phyloP scores from a whole-genome alignment of 306 rosid genomes.

The Corylus americana region DNA sequence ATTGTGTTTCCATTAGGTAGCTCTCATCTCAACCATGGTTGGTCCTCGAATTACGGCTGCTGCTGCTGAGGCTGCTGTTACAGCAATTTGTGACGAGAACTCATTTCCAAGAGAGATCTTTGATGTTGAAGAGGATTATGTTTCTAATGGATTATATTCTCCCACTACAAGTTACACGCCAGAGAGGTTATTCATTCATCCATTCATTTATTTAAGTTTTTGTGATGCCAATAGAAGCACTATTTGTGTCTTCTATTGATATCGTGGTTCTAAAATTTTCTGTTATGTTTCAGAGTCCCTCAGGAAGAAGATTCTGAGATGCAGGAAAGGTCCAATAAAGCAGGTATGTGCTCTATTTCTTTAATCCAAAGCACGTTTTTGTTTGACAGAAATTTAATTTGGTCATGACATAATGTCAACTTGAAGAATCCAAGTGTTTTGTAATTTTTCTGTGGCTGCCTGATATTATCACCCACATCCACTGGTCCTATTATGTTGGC shows the following conservation, averaged over 20 bases:
- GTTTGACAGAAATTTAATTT: not conserved
- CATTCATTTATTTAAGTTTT: not conserved
- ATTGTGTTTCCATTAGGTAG: constrained; percentile 61
- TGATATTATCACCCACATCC: not conserved
- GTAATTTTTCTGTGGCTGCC: not conserved
- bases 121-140: constrained; percentile 49
- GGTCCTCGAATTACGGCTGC: constrained; percentile 80
- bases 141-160: constrained; percentile 34
- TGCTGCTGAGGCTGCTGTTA: constrained; percentile 82
- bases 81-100: constrained; percentile 74
- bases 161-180: constrained; percentile 36
- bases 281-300: constrained; percentile 44
- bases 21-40: constrained; percentile 70
- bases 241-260: constrained; percentile 20
- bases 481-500: not conserved
- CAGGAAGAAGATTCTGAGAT: constrained; percentile 51
- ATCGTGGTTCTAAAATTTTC: constrained; percentile 15
- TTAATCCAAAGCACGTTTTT: not conserved
- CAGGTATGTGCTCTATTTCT: constrained; percentile 49
- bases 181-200: constrained; percentile 54
- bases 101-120: constrained; percentile 70
- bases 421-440: not conserved
- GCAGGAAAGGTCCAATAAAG: constrained; percentile 38
- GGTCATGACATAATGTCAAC: not conserved
- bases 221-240: constrained; percentile 14